phyloP scores from a whole-genome alignment of 805 yeast species.

The Clavispora vitiphila region DNA sequence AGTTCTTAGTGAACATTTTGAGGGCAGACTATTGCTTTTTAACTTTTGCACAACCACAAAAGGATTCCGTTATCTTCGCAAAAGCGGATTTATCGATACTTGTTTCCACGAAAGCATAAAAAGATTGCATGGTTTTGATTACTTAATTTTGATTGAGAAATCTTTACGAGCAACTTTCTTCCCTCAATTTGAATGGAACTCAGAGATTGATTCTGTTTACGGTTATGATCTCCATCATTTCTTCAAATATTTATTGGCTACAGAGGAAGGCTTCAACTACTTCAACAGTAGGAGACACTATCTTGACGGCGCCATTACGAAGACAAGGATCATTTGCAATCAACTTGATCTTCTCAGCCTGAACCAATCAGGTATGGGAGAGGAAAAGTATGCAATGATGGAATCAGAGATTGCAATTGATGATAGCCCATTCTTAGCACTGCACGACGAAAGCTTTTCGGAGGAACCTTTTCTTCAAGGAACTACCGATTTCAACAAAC shows the following conservation, averaged over 20 bases:
- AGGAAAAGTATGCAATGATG: background rate
- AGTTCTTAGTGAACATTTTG: constrained; percentile 18
- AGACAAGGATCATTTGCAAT: constrained; percentile 7
- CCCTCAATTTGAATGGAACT: constrained; percentile 18
- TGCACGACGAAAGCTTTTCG: background rate
- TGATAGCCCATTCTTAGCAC: background rate
- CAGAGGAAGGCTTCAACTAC: constrained; percentile 71
- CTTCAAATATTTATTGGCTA: constrained; percentile 72
- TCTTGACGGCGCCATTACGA: constrained; percentile 30
- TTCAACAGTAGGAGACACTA: constrained; percentile 40
- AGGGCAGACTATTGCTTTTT: constrained; percentile 47
- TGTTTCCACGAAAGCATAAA: constrained; percentile 6
- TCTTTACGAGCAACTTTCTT: constrained; percentile 11
- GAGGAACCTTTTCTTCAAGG: background rate
- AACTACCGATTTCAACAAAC: background rate
- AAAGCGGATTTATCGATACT: constrained; percentile 36
- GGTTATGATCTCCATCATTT: constrained; percentile 44
- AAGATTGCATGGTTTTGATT: constrained; percentile 7
- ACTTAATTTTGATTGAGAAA: constrained; percentile 9
- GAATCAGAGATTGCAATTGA: background rate
- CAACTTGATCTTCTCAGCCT: constrained; percentile 5
- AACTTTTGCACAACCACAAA: constrained; percentile 57
- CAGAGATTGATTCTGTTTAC: background rate
- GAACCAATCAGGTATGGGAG: background rate
- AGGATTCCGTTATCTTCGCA: constrained; percentile 61